Percentiles rank a stretch among this genome's conserved stretches.
These are phyloP conservation scores for Kodamaea hsintzibuensis DNA, from an alignment of 805 yeast genomes.

Conservation along the genomic window DNA sequence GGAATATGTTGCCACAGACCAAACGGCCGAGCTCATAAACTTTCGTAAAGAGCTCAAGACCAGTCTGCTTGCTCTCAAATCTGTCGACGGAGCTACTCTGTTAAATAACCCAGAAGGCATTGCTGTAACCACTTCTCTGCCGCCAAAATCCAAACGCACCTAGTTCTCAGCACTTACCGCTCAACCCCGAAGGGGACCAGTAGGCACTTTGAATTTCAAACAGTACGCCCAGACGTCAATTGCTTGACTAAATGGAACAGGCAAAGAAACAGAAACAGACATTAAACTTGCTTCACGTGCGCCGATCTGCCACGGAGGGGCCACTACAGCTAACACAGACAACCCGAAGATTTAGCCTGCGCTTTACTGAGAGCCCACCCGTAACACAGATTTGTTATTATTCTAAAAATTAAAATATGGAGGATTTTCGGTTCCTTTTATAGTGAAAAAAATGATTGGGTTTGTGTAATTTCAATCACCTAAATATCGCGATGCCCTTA, in stretches of 20 bases:
- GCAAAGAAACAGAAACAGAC: slow-evolving; percentile 10
- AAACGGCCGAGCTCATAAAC: slow-evolving; percentile 65
- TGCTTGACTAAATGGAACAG: slow-evolving; percentile 18
- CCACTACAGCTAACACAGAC: slow-evolving; percentile 32
- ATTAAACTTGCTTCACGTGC: slow-evolving; percentile 66
- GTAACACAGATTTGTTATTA: slow-evolving; percentile 53
- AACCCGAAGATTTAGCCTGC: slow-evolving; percentile 33
- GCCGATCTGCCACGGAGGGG: slow-evolving; percentile 59
- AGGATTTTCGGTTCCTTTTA: slow-evolving; percentile 9
- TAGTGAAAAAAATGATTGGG: slow-evolving; percentile 7
- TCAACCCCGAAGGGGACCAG: slow-evolving; percentile 55
- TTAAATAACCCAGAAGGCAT: slow-evolving; percentile 47
- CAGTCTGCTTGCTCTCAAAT: slow-evolving; percentile 72
- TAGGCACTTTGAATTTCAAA: slow-evolving; percentile 20
- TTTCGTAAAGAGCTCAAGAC: slow-evolving; percentile 58
- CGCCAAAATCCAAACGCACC: slow-evolving; percentile 18
- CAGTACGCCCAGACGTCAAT: slow-evolving; percentile 19
- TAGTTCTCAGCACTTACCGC: slow-evolving; percentile 35
- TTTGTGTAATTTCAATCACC: neutral
- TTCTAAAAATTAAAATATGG: neutral
- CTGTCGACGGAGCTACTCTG: slow-evolving; percentile 99
- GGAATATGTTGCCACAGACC: slow-evolving; percentile 96
- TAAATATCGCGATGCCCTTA: slow-evolving; percentile 8
- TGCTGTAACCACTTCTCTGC: slow-evolving; percentile 11
- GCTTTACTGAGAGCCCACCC: slow-evolving; percentile 41